These are phyloP conservation scores for Cercospora berteroae DNA, from an alignment of 2,329 filamentous ascomycete species.

Conservation along the genomic window DNA sequence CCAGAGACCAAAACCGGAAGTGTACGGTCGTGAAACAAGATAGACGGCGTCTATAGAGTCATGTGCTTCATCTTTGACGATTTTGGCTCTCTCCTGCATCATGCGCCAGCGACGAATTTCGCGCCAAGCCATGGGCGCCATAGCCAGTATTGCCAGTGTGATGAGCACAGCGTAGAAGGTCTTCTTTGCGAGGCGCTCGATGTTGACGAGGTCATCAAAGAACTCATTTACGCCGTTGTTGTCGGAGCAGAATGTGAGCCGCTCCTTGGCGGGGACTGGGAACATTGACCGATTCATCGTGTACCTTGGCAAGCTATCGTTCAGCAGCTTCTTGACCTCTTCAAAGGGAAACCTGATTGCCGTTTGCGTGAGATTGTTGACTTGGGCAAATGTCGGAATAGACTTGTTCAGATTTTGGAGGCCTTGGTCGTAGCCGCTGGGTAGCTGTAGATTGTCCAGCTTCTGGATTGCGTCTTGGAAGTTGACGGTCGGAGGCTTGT, in stretches of 20 bases:
- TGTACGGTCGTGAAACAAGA: conserved; percentile 77
- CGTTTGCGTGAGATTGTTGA: conserved; percentile 75
- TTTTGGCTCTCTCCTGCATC: conserved; percentile 66
- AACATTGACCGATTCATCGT: conserved; percentile 75
- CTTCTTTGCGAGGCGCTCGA: conserved; percentile 67
- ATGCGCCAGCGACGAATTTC: conserved; percentile 75
- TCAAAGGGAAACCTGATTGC: conserved; percentile 79
- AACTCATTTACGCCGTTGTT: conserved; percentile 80
- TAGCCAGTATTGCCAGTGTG: conserved; percentile 68
- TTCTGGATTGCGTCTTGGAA: conserved; percentile 63
- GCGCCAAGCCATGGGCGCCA: conserved; percentile 74
- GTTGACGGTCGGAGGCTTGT: conserved; percentile 57
- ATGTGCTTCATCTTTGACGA: conserved; percentile 64
- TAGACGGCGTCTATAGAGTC: conserved; percentile 88
- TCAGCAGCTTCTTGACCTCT: conserved; percentile 70
- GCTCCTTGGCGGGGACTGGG: conserved; percentile 78
- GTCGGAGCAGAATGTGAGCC: conserved; percentile 82
- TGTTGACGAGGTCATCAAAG: conserved; percentile 68
- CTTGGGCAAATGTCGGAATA: conserved; percentile 51
- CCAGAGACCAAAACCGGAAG: conserved; percentile 69
- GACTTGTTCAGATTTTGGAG: conserved; percentile 49
- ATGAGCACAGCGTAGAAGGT: conserved; percentile 74
- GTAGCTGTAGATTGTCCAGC: conserved; percentile 68
- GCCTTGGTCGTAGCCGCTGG: conserved; percentile 64
- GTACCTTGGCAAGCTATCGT: conserved; percentile 69